These are phyloP conservation scores for Nectriaceae sp. DNA, from an alignment of 2,329 filamentous ascomycete species.

Conservation along the genomic window DNA sequence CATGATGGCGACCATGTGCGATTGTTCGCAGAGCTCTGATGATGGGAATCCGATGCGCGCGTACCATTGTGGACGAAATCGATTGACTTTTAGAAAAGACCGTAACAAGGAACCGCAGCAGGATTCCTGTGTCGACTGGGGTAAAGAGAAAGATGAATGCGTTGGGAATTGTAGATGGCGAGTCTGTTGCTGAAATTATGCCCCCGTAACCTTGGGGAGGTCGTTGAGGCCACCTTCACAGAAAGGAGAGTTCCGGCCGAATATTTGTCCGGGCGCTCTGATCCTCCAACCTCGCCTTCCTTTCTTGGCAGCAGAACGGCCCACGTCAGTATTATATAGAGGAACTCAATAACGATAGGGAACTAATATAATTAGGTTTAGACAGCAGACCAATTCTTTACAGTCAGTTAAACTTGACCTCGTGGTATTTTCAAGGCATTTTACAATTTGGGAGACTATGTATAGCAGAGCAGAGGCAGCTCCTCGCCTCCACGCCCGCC, in stretches of 20 bases:
- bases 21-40: constrained; percentile 10
- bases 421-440: constrained; percentile 22
- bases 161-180: constrained; percentile 25
- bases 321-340: too few species aligned
- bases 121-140: constrained; percentile 31
- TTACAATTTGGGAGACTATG: constrained; percentile 38
- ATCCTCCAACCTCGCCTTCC: constrained; percentile 2
- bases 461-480: constrained; percentile 30
- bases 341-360: too few species aligned
- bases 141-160: constrained; percentile 22
- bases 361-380: too few species aligned
- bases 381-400: too few species aligned
- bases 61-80: constrained; percentile 35
- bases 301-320: neutral
- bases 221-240: constrained; percentile 49
- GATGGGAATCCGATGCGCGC: constrained; percentile 9
- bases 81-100: constrained; percentile 15
- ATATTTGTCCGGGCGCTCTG: constrained; percentile 34
- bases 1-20: constrained; percentile 20
- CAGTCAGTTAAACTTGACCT: too few species aligned
- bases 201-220: constrained; percentile 26
- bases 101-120: constrained; percentile 37
- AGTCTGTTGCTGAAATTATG: constrained; percentile 30
- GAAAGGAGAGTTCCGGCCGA: constrained; percentile 28
- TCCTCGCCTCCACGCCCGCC: constrained; percentile 28